phyloP scores from a whole-genome alignment of 257 asterid species.

The Scutellaria galericulata region DNA sequence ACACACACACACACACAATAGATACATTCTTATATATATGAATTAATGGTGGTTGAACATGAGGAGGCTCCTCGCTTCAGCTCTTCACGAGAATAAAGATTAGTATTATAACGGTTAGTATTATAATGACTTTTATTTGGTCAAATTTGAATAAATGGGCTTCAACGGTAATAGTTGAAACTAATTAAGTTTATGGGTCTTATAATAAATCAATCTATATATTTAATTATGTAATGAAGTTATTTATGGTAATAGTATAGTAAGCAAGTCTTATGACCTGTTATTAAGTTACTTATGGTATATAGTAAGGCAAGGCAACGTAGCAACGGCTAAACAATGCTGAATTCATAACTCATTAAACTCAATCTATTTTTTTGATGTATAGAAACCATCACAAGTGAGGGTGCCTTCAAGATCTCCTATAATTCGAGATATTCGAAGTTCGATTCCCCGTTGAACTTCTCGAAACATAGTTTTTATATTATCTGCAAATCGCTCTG shows the following conservation, averaged over 20 bases:
- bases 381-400: conserved; percentile 69
- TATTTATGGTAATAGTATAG: too few relatives aligned
- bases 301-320: too few relatives aligned
- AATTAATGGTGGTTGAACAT: conserved; percentile 31
- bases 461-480: conserved; percentile 63
- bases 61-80: conserved; percentile 44
- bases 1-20: too few relatives aligned
- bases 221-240: too few relatives aligned
- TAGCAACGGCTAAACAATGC: too few relatives aligned
- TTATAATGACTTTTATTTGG: conserved; percentile 10
- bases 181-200: neutral
- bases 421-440: conserved; percentile 76
- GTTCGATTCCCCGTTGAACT: conserved; percentile 85
- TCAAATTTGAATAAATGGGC: conserved; percentile 28
- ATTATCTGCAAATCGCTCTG: conserved; percentile 61
- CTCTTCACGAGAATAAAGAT: conserved; percentile 40
- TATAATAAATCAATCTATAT: too few relatives aligned
- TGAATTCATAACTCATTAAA: too few relatives aligned
- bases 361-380: conserved; percentile 39
- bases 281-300: too few relatives aligned
- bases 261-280: too few relatives aligned
- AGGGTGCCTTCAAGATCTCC: conserved; percentile 90
- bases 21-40: neutral
- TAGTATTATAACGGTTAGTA: conserved; percentile 41
- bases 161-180: conserved; percentile 28